Evolutionary conservation across 2,329 filamentous ascomycete species (phyloP).

Genomic region (Pleurostoma richardsiae): DNA sequence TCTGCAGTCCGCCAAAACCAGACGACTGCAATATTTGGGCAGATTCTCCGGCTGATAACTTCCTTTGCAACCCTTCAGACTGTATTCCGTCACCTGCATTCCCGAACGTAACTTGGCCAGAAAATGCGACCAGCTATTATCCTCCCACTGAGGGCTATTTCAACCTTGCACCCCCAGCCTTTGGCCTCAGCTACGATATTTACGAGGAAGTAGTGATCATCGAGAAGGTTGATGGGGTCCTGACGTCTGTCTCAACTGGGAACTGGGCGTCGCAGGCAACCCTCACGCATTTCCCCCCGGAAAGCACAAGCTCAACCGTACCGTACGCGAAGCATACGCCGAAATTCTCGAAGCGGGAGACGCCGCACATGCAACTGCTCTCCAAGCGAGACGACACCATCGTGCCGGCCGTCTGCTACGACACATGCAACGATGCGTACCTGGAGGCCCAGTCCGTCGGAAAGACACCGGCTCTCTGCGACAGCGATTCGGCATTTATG

Average conservation of each 20-base stretch:
- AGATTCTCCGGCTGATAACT: conserved; percentile 37
- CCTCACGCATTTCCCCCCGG: conserved; percentile 33
- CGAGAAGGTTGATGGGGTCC: conserved; percentile 25
- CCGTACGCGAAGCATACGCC: conserved; percentile 1
- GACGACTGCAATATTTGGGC: conserved; percentile 46
- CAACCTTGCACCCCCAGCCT: conserved; percentile 56
- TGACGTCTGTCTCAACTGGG: conserved; percentile 45
- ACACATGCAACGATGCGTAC: conserved; percentile 44
- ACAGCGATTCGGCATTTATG: conserved; percentile 31
- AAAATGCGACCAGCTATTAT: conserved; percentile 43
- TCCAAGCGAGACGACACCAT: conserved; percentile 33
- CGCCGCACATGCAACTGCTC: conserved; percentile 13
- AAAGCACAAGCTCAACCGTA: conserved; percentile 13
- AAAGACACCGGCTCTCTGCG: conserved; percentile 42
- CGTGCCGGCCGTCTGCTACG: conserved; percentile 44
- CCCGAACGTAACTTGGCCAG: conserved; percentile 33
- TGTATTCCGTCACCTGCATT: conserved; percentile 38
- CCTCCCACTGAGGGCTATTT: conserved; percentile 54
- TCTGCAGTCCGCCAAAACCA: conserved; percentile 49
- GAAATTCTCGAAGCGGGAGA: conserved; percentile 3
- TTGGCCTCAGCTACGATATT: conserved; percentile 59
- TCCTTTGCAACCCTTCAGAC: conserved; percentile 36
- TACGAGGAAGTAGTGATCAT: conserved; percentile 42
- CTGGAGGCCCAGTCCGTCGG: conserved; percentile 41
- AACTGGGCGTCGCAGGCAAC: conserved; percentile 49